A percentile compares a stretch with the other conserved stretches of the same genome.
phyloP scores from a whole-genome alignment of 768 basidiomycete species.

The Rhizopogon rudus region DNA sequence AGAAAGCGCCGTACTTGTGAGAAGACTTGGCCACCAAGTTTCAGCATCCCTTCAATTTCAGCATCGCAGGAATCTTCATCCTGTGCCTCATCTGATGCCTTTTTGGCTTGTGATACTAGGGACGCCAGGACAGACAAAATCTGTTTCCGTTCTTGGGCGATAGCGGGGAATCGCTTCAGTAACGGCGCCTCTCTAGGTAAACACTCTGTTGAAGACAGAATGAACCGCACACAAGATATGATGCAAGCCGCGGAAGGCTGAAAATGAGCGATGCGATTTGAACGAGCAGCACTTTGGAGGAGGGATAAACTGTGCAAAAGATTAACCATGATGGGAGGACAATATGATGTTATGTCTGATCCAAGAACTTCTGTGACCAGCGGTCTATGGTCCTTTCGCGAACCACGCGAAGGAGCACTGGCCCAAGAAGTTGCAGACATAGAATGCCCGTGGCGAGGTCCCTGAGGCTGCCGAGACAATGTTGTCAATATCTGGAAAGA shows the following conservation, averaged over 20 bases:
- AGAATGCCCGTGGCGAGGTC: conserved; percentile 43
- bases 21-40: conserved; percentile 76
- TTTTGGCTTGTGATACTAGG: conserved; percentile 77
- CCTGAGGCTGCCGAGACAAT: conserved; percentile 24
- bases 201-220: conserved; percentile 79
- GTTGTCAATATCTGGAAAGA: conserved; percentile 5
- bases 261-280: conserved; percentile 77
- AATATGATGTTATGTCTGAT: conserved; percentile 55
- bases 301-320: conserved; percentile 82
- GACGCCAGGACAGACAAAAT: conserved; percentile 78
- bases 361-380: conserved; percentile 41
- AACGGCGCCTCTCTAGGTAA: conserved; percentile 76
- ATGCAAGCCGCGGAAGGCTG: conserved; percentile 93
- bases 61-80: conserved; percentile 42
- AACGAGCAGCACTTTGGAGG: conserved; percentile 77
- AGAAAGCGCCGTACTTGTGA: conserved; percentile 78
- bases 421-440: conserved; percentile 55
- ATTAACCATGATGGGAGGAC: conserved; percentile 76
- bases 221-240: conserved; percentile 87
- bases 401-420: conserved; percentile 35
- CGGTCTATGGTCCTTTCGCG: conserved; percentile 37
- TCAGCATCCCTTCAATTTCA: conserved; percentile 76
- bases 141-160: conserved; percentile 76
- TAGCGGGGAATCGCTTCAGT: conserved; percentile 56
- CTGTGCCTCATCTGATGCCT: conserved; percentile 45